Evolutionary conservation across 306 rosid genomes (phyloP), one percentile per base, ranked within the genome.

Genomic region (Pterocarpus macrocarpus): DNA sequence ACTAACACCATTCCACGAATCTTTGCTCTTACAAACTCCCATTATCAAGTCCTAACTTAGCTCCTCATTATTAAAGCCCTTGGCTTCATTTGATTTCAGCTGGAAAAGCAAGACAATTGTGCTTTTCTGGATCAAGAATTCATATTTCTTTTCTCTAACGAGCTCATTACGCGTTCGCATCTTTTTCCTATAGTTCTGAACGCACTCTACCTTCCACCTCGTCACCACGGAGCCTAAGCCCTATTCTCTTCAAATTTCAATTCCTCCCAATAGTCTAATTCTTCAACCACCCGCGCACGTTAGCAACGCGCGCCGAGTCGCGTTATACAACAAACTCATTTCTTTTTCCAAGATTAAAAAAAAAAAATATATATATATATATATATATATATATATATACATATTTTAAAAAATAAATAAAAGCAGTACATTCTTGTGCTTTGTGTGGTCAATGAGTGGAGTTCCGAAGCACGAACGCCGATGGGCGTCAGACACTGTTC

Each of bases 401-500:
- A 64, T 15, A 22, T 22, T 0, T 22, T 22, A 22, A 22, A 22
- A 22, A 36, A n/a, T n/a, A 17, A 36, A 6, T 12, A 22, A 53
- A 53, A 52, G 32, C 36, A 15, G 35, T 33, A 39, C 83, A 79
- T 59, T 69, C 64, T 70, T 70, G 64, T 15, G 34, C 62, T 15
- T 43, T 58, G 36, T 15, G 33, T 68, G 28, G 43, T 32, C 82
- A 69, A 75, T 94, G 98, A 78, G 64, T 50, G 55, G 62, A 69
- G 41, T 68, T 81, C 76, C 89, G 6, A 88, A 81, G 86, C 95
- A 87, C 85, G 85, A 84, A 16, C 85, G 94, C 75, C 94, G 94
- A n/a, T 91, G 94, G 94, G 91, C 89, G 15, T 94, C 97, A 30
- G 97, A 91, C 63, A 63, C 89, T 7, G 83, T 90, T 50, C 90